Evolutionary conservation across 148 eudicot species (phyloP).

Genomic region (Talinum fruticosum): DNA sequence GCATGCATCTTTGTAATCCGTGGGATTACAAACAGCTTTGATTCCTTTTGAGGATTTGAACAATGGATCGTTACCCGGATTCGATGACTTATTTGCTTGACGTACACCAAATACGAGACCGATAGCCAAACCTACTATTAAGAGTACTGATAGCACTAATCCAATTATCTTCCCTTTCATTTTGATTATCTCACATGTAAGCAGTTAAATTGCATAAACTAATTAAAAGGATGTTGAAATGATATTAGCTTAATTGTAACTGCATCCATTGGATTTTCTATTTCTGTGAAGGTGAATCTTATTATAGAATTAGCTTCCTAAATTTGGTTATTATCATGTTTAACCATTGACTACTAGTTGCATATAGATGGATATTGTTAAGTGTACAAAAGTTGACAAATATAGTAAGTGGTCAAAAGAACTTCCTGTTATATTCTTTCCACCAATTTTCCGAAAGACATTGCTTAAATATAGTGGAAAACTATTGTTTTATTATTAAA

Average conservation of each 20-base stretch:
- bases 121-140: constrained; percentile 39
- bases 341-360: constrained; percentile 2
- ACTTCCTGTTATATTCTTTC: neutral
- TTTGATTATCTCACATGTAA: neutral
- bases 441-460: constrained; percentile 9
- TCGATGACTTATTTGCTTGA: neutral
- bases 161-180: constrained; percentile 41
- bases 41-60: constrained; percentile 37
- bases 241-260: neutral
- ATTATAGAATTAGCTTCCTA: constrained; percentile 14
- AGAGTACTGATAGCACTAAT: constrained; percentile 33
- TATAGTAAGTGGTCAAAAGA: neutral
- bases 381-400: neutral
- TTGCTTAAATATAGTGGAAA: neutral
- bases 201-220: neutral
- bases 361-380: neutral
- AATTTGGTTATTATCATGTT: constrained; percentile 9
- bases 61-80: constrained; percentile 1
- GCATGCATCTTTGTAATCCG: constrained; percentile 50
- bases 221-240: constrained; percentile 10
- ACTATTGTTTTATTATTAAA: neutral
- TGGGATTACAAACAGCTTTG: constrained; percentile 42
- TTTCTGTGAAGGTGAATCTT: neutral
- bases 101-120: constrained; percentile 36
- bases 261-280: neutral